phyloP scores from a whole-genome alignment of 805 yeast genomes.

The Pichia cabralensis region DNA sequence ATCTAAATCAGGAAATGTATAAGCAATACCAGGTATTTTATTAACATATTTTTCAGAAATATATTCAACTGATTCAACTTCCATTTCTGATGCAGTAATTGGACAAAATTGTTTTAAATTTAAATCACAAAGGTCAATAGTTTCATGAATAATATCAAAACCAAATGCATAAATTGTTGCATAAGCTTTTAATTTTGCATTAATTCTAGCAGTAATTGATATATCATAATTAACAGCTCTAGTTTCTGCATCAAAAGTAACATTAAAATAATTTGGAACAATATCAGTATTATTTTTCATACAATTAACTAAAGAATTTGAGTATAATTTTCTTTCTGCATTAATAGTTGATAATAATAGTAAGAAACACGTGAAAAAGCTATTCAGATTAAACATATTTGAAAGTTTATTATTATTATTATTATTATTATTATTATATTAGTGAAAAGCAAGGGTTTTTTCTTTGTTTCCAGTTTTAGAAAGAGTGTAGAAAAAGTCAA shows the following conservation, averaged over 20 bases:
- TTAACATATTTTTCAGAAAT: conserved; percentile 38
- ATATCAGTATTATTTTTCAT: conserved; percentile 64
- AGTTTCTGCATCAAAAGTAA: conserved; percentile 64
- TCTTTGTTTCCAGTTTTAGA: too few relatives aligned
- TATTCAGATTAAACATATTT: too few relatives aligned
- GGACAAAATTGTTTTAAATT: conserved; percentile 90
- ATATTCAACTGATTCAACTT: conserved; percentile 61
- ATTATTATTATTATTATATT: too few relatives aligned
- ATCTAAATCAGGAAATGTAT: conserved; percentile 77
- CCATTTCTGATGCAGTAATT: conserved; percentile 69
- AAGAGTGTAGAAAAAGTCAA: too few relatives aligned
- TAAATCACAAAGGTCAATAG: conserved; percentile 52
- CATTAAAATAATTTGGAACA: conserved; percentile 65
- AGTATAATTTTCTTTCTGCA: conserved; percentile 33
- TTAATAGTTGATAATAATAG: conserved; percentile 8
- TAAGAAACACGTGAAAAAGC: not conserved
- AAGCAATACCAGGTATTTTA: conserved; percentile 77
- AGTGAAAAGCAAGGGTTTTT: too few relatives aligned
- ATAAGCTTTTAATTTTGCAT: conserved; percentile 57
- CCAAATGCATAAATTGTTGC: conserved; percentile 82
- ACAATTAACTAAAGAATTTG: conserved; percentile 79
- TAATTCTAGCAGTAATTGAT: conserved; percentile 57
- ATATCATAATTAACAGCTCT: conserved; percentile 58
- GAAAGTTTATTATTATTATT: too few relatives aligned
- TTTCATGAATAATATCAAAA: conserved; percentile 49